Conservation (phyloP, 352 stramenopile genomes). For the Thalassiosira delicatula region DNA sequence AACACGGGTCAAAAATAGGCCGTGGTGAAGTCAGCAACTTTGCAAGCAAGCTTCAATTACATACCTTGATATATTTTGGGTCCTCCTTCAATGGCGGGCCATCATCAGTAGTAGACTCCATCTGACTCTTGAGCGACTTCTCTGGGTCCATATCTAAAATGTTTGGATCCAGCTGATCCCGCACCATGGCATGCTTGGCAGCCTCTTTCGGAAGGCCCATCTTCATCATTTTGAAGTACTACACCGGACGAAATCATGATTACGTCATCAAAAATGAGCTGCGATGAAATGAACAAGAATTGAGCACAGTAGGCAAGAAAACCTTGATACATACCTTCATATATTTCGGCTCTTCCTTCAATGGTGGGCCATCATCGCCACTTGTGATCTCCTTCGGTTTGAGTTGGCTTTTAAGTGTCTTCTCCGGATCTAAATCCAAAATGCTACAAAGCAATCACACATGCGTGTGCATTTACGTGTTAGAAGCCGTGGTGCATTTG, state of each 20-base stretch:
- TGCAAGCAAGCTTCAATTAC: background rate
- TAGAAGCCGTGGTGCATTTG: background rate
- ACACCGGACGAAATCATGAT: too few species aligned
- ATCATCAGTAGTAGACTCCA: slow-evolving; percentile 23
- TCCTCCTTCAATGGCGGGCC: slow-evolving; percentile 78
- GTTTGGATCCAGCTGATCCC: slow-evolving; percentile 84
- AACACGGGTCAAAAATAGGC: background rate
- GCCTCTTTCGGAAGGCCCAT: slow-evolving; percentile 73
- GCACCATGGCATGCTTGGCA: slow-evolving; percentile 92
- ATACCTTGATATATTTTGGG: slow-evolving; percentile 57
- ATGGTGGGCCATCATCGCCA: slow-evolving; percentile 35
- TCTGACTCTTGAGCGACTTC: slow-evolving; percentile 60
- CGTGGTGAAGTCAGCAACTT: background rate
- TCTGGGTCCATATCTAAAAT: slow-evolving; percentile 82
- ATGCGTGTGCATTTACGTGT: too few species aligned
- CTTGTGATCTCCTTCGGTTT: slow-evolving; percentile 84
- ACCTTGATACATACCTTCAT: too few species aligned
- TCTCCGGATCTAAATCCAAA: slow-evolving; percentile 81
- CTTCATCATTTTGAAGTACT: slow-evolving; percentile 89
- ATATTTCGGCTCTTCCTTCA: slow-evolving; percentile 81
- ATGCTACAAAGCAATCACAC: slow-evolving; percentile 55
- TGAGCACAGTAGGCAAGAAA: too few species aligned
- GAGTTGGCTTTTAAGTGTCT: slow-evolving; percentile 85
- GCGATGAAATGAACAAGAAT: background rate
- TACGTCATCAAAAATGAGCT: too few species aligned